A percentile compares a stretch with the other conserved stretches of the same genome.
phyloP scores from a whole-genome alignment of 495 filamentous ascomycete genomes.

The Talaromyces ruber region DNA sequence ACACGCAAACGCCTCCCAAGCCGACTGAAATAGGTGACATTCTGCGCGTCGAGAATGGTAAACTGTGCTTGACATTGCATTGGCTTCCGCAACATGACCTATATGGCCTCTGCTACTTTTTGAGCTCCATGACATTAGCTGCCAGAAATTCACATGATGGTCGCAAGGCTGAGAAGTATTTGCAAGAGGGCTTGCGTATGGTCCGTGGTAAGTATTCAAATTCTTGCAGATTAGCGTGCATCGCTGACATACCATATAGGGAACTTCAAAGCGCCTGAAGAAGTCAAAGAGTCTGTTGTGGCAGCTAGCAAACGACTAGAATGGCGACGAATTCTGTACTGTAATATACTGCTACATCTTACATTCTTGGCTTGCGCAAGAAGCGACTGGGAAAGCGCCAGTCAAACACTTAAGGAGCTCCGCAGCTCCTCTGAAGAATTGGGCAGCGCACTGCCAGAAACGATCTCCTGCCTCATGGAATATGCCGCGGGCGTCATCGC shows the following conservation, averaged over 20 bases:
- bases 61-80: conserved; percentile 43
- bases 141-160: conserved; percentile 56
- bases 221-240: neutral
- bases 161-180: conserved; percentile 56
- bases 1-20: conserved; percentile 36
- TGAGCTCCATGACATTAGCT: conserved; percentile 63
- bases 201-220: conserved; percentile 37
- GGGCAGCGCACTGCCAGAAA: conserved; percentile 27
- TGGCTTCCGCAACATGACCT: conserved; percentile 62
- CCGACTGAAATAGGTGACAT: conserved; percentile 37
- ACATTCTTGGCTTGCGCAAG: conserved; percentile 50
- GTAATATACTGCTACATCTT: conserved; percentile 50
- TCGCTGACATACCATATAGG: conserved; percentile 15
- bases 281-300: conserved; percentile 37
- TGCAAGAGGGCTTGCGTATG: conserved; percentile 56
- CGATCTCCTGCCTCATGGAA: conserved; percentile 36
- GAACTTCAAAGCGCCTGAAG: conserved; percentile 31
- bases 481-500: conserved; percentile 72
- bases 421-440: conserved; percentile 24
- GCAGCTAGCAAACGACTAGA: conserved; percentile 32
- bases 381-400: conserved; percentile 55
- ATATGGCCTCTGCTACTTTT: conserved; percentile 60
- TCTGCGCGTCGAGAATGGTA: conserved; percentile 36
- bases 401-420: conserved; percentile 31
- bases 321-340: conserved; percentile 46